Evolutionary conservation across 2,329 filamentous ascomycete genomes (phyloP).

Genomic region (Penicillium sclerotiorum): DNA sequence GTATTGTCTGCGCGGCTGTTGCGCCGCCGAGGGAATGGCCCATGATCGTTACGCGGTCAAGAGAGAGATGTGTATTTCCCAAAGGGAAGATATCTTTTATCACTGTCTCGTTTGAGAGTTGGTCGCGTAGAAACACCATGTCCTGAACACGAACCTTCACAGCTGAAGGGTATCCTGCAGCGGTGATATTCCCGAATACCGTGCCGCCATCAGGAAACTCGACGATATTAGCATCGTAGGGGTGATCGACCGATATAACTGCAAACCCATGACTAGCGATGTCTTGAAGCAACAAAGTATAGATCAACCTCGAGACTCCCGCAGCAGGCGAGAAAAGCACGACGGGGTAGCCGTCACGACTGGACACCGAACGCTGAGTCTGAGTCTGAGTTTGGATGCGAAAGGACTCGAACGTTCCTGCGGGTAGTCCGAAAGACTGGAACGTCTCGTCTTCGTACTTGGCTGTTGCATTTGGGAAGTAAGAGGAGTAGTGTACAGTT

Average conservation of each 20-base stretch:
- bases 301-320: constrained; percentile 31
- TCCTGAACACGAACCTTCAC: constrained; percentile 14
- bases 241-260: constrained; percentile 40
- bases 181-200: constrained; percentile 11
- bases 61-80: constrained; percentile 3
- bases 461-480: constrained; percentile 35
- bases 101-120: constrained; percentile 6
- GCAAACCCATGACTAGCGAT: constrained; percentile 39
- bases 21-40: constrained; percentile 29
- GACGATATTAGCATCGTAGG: constrained; percentile 38
- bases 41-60: constrained; percentile 15
- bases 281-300: constrained; percentile 32
- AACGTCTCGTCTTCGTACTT: constrained; percentile 21
- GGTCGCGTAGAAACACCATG: constrained; percentile 21
- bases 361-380: background rate
- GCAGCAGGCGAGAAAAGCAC: constrained; percentile 38
- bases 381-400: constrained; percentile 26
- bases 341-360: constrained; percentile 22
- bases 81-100: constrained; percentile 8
- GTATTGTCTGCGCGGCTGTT: constrained; percentile 19
- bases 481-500: constrained; percentile 16
- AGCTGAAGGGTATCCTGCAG: constrained; percentile 7
- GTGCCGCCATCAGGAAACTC: constrained; percentile 33
- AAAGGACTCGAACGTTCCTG: constrained; percentile 30
- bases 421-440: constrained; percentile 24